These are phyloP conservation scores for Naganishia friedmannii DNA, from an alignment of 768 basidiomycete species.

Conservation along the genomic window DNA sequence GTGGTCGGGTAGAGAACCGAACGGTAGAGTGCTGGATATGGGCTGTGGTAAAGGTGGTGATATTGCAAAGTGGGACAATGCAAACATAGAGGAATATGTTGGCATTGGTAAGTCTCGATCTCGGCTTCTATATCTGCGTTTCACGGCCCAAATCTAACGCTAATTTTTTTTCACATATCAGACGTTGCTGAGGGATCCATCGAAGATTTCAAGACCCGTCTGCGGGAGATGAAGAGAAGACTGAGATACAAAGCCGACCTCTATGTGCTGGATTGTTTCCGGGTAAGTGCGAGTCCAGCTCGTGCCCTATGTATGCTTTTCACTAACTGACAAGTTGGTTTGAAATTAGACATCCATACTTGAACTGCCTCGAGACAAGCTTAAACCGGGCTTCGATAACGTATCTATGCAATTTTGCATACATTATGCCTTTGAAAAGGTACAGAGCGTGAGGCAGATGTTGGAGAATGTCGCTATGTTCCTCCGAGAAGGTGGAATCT, in stretches of 20 bases:
- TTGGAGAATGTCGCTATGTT: slow-evolving; percentile 79
- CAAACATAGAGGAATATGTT: slow-evolving; percentile 71
- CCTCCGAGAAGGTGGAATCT: slow-evolving; percentile 79
- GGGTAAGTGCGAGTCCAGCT: slow-evolving; percentile 48
- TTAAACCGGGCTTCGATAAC: slow-evolving; percentile 77
- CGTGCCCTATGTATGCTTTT: not conserved
- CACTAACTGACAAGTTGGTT: not conserved
- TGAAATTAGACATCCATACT: slow-evolving; percentile 5
- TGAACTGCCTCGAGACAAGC: slow-evolving; percentile 20
- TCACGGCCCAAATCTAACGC: not conserved
- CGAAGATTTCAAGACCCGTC: slow-evolving; percentile 65
- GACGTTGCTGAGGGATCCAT: slow-evolving; percentile 88
- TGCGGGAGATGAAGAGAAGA: slow-evolving; percentile 55
- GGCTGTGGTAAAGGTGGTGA: slow-evolving; percentile 99
- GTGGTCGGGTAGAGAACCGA: slow-evolving; percentile 38
- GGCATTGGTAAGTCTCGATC: slow-evolving; percentile 67
- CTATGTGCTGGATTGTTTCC: slow-evolving; percentile 83
- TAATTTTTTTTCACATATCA: slow-evolving; percentile 45
- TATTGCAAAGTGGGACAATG: slow-evolving; percentile 89
- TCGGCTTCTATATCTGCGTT: not conserved
- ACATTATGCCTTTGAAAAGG: slow-evolving; percentile 98
- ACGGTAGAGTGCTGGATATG: slow-evolving; percentile 85
- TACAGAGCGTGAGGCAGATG: slow-evolving; percentile 83
- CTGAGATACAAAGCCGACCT: slow-evolving; percentile 74
- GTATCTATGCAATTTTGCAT: slow-evolving; percentile 99